phyloP scores from a whole-genome alignment of 2,329 filamentous ascomycete species.

The Hymenoscyphus linearis region DNA sequence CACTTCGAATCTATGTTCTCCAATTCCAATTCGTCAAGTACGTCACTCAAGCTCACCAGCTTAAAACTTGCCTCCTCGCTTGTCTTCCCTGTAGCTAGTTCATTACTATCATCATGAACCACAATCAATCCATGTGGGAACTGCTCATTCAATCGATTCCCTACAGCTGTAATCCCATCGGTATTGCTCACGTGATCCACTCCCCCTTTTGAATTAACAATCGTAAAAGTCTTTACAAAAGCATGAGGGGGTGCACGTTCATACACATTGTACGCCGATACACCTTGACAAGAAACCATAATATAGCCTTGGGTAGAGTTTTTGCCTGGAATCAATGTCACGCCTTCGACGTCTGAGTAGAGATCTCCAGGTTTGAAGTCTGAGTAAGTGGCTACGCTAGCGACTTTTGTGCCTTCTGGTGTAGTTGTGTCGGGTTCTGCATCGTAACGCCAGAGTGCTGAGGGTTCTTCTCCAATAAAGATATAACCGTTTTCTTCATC shows the following conservation, averaged over 20 bases:
- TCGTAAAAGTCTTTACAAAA: slow-evolving; percentile 1
- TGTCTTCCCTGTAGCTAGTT: neutral
- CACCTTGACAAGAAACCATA: neutral
- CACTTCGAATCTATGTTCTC: neutral
- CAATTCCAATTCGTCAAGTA: neutral
- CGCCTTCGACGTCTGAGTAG: neutral
- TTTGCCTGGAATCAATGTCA: neutral
- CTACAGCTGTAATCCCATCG: neutral
- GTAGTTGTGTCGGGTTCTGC: neutral
- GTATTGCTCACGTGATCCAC: neutral
- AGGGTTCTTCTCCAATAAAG: neutral
- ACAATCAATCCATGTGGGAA: neutral
- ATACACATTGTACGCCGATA: neutral
- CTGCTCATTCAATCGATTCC: neutral
- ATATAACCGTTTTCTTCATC: neutral
- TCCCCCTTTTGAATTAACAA: neutral
- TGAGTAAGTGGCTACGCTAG: neutral
- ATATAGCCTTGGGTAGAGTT: neutral
- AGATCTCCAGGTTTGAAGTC: slow-evolving; percentile 1
- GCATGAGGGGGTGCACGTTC: neutral
- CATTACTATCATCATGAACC: slow-evolving; percentile 1
- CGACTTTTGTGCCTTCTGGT: neutral
- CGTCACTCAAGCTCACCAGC: neutral
- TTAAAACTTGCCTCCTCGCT: slow-evolving; percentile 1
- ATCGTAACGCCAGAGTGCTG: neutral